Conservation (phyloP, 805 yeast genomes). For the Nakazawaea holstii region DNA sequence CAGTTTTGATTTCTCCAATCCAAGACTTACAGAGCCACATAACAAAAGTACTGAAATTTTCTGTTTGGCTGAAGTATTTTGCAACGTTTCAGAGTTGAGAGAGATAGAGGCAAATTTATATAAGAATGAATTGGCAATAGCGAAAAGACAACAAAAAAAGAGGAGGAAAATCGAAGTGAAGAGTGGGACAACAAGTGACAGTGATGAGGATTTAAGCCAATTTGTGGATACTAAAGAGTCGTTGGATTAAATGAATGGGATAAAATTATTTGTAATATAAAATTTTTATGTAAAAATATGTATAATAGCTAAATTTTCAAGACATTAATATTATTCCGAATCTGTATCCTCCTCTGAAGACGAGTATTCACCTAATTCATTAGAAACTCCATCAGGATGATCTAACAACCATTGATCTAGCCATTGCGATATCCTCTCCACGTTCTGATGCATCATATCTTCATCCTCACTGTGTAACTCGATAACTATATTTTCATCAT, state of each 20-base stretch:
- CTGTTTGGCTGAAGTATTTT: conserved; percentile 13
- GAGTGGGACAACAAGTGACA: background rate
- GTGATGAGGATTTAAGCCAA: background rate
- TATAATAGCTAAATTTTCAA: too few species aligned
- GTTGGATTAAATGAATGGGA: too few species aligned
- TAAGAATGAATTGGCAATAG: conserved; percentile 10
- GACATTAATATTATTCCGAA: background rate
- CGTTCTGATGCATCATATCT: conserved; percentile 79
- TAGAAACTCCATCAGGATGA: conserved; percentile 55
- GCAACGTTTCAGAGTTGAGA: conserved; percentile 20
- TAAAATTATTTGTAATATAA: too few species aligned
- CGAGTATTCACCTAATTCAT: conserved; percentile 30
- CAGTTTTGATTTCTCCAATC: background rate
- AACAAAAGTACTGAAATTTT: conserved; percentile 7
- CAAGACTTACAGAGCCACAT: conserved; percentile 4
- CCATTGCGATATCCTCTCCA: conserved; percentile 74
- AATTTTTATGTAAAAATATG: too few species aligned
- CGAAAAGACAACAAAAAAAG: background rate
- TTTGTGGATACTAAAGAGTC: background rate
- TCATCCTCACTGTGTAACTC: conserved; percentile 68
- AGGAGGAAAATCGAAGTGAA: background rate
- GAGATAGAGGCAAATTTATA: conserved; percentile 22
- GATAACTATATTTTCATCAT: conserved; percentile 75
- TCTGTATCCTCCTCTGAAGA: conserved; percentile 12
- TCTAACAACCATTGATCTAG: conserved; percentile 66